A percentile compares a stretch with the other conserved stretches of the same genome.
Evolutionary conservation across 345 rosid species (phyloP).

Genomic region (Lenwebbia sp.): DNA sequence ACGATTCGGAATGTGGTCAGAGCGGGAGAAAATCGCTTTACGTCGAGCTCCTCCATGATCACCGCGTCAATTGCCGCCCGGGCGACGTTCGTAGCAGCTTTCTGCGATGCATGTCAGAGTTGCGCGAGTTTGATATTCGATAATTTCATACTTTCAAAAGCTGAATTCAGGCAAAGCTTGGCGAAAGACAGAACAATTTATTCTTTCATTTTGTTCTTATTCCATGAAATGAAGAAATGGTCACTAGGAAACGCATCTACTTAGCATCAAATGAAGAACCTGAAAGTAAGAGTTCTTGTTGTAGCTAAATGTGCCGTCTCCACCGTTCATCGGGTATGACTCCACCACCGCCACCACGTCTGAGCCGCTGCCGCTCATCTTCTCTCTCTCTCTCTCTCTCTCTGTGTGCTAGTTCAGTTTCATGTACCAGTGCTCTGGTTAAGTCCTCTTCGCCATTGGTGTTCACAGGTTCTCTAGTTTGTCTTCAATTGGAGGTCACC

Average conservation of each 20-base stretch:
- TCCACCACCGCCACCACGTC: neutral
- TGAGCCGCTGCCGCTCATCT: neutral
- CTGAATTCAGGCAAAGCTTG: neutral
- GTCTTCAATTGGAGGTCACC: neutral
- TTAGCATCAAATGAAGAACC: conserved; percentile 11
- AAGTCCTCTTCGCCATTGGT: neutral
- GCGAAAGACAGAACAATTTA: neutral
- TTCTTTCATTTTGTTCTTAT: neutral
- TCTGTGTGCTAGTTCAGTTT: neutral
- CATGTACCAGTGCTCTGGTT: neutral
- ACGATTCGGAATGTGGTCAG: conserved; percentile 19
- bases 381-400: neutral
- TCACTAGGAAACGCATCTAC: neutral
- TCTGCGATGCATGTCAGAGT: conserved; percentile 4
- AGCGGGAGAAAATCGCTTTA: neutral
- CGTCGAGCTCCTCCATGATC: conserved; percentile 26
- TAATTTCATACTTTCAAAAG: neutral
- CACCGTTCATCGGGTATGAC: conserved; percentile 29
- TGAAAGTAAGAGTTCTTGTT: conserved; percentile 35
- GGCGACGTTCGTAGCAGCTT: conserved; percentile 3
- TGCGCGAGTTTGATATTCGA: neutral
- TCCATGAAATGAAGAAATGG: neutral
- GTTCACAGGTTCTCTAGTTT: neutral
- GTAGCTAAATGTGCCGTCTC: conserved; percentile 46
- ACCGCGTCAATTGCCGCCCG: conserved; percentile 20